Conservation (phyloP, 1,139 yeast genomes). For the Blastobotrys apis region DNA sequence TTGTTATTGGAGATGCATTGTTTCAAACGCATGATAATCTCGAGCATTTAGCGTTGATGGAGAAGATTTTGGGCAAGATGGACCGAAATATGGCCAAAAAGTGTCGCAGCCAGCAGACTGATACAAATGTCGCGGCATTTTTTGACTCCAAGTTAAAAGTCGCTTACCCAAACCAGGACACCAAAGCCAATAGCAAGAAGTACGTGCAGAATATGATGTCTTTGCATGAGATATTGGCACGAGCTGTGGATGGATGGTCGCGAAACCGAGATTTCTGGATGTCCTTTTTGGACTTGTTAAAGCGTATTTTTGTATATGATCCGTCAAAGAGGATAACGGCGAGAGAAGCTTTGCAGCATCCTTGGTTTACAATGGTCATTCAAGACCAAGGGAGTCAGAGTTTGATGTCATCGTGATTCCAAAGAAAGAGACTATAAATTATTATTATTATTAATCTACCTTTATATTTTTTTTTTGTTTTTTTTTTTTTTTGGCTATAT, state of each 20-base stretch:
- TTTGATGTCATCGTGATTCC: conserved; percentile 2
- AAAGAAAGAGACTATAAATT: background rate
- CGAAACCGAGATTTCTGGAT: conserved; percentile 41
- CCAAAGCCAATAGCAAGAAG: conserved; percentile 44
- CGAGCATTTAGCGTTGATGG: conserved; percentile 95
- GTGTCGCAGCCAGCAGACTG: conserved; percentile 20
- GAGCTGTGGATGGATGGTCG: conserved; percentile 12
- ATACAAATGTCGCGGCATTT: background rate
- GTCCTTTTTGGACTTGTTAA: conserved; percentile 53
- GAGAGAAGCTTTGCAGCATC: conserved; percentile 70
- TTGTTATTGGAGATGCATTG: conserved; percentile 91
- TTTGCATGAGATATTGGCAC: conserved; percentile 42
- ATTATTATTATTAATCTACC: conserved; percentile 4
- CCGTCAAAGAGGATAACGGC: conserved; percentile 75
- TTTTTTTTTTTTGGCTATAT: background rate
- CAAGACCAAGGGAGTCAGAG: conserved; percentile 17
- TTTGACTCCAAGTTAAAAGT: conserved; percentile 14
- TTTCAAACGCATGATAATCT: conserved; percentile 92
- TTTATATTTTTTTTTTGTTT: conserved; percentile 11
- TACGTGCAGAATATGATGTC: conserved; percentile 49
- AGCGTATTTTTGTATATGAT: conserved; percentile 70
- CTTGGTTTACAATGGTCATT: conserved; percentile 39
- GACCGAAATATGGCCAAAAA: conserved; percentile 28
- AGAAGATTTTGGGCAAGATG: conserved; percentile 52
- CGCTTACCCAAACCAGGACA: conserved; percentile 36